phyloP scores from a whole-genome alignment of 1,284 basidiomycete species.

The Austroboletus rostrupii region DNA sequence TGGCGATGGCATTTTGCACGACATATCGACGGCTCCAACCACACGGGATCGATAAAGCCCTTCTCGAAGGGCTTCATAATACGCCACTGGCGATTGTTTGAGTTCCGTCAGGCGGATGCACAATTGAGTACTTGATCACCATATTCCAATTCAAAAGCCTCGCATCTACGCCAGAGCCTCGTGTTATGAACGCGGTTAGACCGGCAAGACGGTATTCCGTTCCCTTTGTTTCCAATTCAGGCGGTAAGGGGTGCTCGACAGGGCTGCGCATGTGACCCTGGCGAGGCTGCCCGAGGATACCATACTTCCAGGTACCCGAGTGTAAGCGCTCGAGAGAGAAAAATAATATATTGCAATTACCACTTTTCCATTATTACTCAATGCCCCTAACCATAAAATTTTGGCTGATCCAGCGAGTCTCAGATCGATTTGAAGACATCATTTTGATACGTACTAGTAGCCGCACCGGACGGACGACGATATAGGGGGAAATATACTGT shows the following conservation, averaged over 20 bases:
- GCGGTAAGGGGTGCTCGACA: background rate
- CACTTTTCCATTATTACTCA: background rate
- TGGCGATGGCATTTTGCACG: background rate
- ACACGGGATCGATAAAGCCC: constrained; percentile 9
- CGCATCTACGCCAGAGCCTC: background rate
- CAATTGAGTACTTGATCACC: constrained; percentile 4
- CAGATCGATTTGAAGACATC: background rate
- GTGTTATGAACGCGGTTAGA: background rate
- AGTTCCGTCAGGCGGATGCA: background rate
- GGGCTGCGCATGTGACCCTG: background rate
- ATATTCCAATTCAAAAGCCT: constrained; percentile 7
- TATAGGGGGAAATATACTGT: background rate
- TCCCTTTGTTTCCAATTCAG: background rate
- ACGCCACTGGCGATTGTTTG: constrained; percentile 5
- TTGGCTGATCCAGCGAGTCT: background rate
- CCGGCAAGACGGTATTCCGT: background rate
- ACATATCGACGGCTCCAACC: background rate
- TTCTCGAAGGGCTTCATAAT: constrained; percentile 5
- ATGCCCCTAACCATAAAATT: background rate
- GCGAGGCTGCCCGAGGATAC: too few relatives aligned
- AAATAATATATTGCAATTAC: background rate
- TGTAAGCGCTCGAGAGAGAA: background rate
- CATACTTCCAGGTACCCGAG: background rate
- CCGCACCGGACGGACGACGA: background rate
- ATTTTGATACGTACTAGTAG: background rate